A percentile compares a stretch with the other conserved stretches of the same genome.
Evolutionary conservation across 768 basidiomycete genomes (phyloP).

Genomic region (Pulveroboletus sp.): DNA sequence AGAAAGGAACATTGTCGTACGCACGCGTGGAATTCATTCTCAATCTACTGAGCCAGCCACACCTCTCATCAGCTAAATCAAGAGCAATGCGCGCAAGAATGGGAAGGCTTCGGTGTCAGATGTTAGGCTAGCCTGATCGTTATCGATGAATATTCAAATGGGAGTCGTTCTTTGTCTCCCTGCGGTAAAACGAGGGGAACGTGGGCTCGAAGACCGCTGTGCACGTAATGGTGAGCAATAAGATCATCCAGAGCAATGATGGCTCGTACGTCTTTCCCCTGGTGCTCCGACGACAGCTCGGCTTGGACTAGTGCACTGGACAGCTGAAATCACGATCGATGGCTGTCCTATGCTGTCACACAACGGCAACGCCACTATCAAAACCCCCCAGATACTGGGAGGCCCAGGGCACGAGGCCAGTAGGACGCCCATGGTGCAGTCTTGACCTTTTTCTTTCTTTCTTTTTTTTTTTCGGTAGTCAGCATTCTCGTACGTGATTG

Average conservation of each 20-base stretch:
- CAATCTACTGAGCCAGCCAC: not conserved
- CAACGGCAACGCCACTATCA: conserved; percentile 14
- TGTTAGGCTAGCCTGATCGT: not conserved
- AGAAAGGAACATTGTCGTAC: not conserved
- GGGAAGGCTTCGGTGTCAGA: not conserved
- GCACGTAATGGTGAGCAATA: conserved; percentile 12
- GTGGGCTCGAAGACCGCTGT: not conserved
- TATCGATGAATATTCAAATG: not conserved
- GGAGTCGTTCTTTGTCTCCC: not conserved
- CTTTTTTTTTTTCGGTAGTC: not conserved
- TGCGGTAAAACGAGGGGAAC: conserved; percentile 1
- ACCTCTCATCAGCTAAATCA: not conserved
- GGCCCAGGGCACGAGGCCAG: not conserved
- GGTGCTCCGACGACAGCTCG: conserved; percentile 8
- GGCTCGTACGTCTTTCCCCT: conserved; percentile 5
- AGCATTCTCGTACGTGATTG: not conserved
- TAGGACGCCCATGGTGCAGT: not conserved
- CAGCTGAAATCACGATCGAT: conserved; percentile 1
- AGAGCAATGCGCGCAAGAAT: not conserved
- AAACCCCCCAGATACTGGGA: not conserved
- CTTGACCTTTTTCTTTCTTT: not conserved
- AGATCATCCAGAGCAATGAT: not conserved
- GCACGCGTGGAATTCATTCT: conserved; percentile 1
- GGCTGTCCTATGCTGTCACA: conserved; percentile 5
- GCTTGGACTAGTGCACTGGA: not conserved